Conservation (phyloP, 768 basidiomycete genomes). For the Suillus ampliporus region DNA sequence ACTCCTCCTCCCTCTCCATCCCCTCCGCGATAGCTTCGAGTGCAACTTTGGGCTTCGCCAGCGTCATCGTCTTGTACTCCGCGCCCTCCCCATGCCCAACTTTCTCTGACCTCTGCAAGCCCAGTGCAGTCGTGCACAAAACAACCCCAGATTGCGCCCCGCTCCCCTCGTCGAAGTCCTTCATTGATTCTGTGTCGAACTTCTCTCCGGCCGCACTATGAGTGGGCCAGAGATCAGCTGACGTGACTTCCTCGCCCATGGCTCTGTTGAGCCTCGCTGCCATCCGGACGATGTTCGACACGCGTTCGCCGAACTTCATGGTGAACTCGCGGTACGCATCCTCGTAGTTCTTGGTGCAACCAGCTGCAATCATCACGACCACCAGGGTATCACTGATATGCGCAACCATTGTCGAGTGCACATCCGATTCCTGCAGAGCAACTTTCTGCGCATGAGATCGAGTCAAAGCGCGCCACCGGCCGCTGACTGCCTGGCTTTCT, state of each 20-base stretch:
- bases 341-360: conserved; percentile 40
- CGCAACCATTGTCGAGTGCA: conserved; percentile 45
- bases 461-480: conserved; percentile 62
- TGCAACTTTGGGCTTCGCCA: conserved; percentile 63
- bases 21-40: conserved; percentile 42
- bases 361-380: conserved; percentile 48
- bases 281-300: conserved; percentile 41
- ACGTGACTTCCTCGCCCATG: conserved; percentile 63
- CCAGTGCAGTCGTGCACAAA: conserved; percentile 64
- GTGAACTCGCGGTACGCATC: conserved; percentile 37
- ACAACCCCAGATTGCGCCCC: conserved; percentile 32
- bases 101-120: conserved; percentile 48
- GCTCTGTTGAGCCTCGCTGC: conserved; percentile 46
- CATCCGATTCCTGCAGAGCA: conserved; percentile 37
- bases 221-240: conserved; percentile 59
- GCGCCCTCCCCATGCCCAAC: conserved; percentile 42
- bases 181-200: conserved; percentile 51
- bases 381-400: conserved; percentile 51
- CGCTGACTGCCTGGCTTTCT: conserved; percentile 59
- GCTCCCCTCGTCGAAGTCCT: conserved; percentile 43
- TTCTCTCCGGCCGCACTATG: conserved; percentile 48
- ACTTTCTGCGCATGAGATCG: conserved; percentile 47
- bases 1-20: conserved; percentile 30
- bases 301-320: conserved; percentile 41
- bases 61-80: conserved; percentile 53